A percentile compares a stretch with the other conserved stretches of the same genome.
These are phyloP conservation scores for Friedmanniomyces simplex DNA, from an alignment of 495 filamentous ascomycete species.

Conservation along the genomic window DNA sequence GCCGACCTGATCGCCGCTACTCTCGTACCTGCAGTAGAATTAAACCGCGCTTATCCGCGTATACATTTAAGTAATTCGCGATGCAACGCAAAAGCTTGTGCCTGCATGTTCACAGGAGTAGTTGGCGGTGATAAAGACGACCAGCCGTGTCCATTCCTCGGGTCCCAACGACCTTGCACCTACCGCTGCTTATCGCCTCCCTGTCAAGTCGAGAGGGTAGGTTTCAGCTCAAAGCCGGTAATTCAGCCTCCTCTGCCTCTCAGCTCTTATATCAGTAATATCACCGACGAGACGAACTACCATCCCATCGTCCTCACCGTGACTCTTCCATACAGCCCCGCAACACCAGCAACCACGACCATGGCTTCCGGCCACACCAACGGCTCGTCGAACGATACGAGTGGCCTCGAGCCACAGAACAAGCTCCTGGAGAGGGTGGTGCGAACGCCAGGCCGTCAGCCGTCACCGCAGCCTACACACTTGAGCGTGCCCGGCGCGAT, in stretches of 20 bases:
- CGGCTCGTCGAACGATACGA: constrained; percentile 4
- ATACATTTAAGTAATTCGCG: background rate
- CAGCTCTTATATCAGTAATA: background rate
- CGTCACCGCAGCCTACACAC: constrained; percentile 88
- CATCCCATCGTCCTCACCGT: background rate
- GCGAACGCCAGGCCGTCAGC: constrained; percentile 49
- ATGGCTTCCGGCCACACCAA: constrained; percentile 13
- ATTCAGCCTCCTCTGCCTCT: background rate
- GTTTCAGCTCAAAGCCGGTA: background rate
- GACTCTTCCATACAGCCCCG: background rate
- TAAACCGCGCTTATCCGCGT: background rate
- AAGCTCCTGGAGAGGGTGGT: constrained; percentile 54
- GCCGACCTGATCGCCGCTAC: background rate
- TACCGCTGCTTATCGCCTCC: background rate
- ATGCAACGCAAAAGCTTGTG: background rate
- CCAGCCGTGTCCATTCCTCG: background rate
- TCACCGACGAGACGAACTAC: background rate
- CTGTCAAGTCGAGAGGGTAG: background rate
- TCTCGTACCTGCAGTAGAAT: background rate
- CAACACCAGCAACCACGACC: background rate
- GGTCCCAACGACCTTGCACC: background rate
- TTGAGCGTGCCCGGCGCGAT: constrained; percentile 60
- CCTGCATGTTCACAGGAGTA: too few species aligned
- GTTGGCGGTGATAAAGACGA: background rate
- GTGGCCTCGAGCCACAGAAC: constrained; percentile 35